Base-by-base conservation (phyloP, 2,329 filamentous ascomycete genomes). In the Amauroascus niger region DNA sequence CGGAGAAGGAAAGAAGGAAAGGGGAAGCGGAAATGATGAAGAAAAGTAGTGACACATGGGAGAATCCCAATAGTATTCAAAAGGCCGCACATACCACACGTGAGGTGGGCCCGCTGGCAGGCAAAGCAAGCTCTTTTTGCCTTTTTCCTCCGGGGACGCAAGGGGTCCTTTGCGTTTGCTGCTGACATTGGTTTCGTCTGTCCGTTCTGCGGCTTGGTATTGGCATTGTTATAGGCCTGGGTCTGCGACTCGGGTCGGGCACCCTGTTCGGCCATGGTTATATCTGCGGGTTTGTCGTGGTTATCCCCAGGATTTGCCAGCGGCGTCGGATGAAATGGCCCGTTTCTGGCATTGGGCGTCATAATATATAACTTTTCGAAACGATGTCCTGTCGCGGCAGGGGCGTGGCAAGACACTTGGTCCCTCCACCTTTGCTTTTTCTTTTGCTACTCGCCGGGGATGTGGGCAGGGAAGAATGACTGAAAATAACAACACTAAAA, bases 61-160 rank as follows among this genome's bases (percentile, higher is more conserved):
- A 50, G 14, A 32, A 39, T 26, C 52, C 50, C 37, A 55, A 52
- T 11, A 37, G 30, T 11, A 1, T 40, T 14, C 14, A 26, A 37
- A 28, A 20, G 26, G 30, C 41, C 22, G 30, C 45, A 83, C 90
- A 80, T 86, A 97, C 93, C 91, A 76, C 93, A 98, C 60, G 93
- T 98, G 68, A 98, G 76, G 79, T 98, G 93, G 59, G 93, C 93
- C 71, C 91, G 80, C 74, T 98, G 93, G 72, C 93, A 98, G 59
- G 93, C 91, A 79, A 86, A 95, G 71, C 93, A 98, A 55, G 93
- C 93, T 69, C 93, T 80, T 62, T 91, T 82, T 35, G 93, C 93
- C 79, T 98, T 98, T 77, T 97, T 98, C 65, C 93, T 82, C 62
- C 90, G 79, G 16, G 93, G 91, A 56, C 93, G 82, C 64, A 85